Evolutionary conservation across 257 asterid genomes (phyloP).

Genomic region (Ocimum tenuiflorum): DNA sequence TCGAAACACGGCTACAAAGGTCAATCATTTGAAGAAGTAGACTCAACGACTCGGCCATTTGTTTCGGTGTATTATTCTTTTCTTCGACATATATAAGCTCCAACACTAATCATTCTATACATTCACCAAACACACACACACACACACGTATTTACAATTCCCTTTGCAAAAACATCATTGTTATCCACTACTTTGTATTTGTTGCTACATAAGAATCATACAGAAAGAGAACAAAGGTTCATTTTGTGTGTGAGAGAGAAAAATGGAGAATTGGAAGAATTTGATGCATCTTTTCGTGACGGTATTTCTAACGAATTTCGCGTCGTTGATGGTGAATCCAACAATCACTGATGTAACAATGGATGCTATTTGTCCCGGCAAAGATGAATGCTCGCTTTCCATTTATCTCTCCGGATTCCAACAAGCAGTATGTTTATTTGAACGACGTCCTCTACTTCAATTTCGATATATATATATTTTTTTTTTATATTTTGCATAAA

Average conservation of each 20-base stretch:
- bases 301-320: constrained; percentile 35
- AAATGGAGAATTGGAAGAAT: constrained; percentile 37
- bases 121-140: too few relatives aligned
- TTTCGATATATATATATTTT: too few relatives aligned
- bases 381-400: constrained; percentile 55
- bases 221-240: too few relatives aligned
- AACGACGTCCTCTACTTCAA: too few relatives aligned
- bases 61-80: background rate
- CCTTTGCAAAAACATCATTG: too few relatives aligned
- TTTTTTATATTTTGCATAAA: too few relatives aligned
- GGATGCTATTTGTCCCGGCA: constrained; percentile 47
- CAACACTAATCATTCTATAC: too few relatives aligned
- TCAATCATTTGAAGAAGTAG: constrained; percentile 21
- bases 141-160: too few relatives aligned
- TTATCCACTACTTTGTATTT: too few relatives aligned
- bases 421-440: constrained; percentile 35
- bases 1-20: too few relatives aligned
- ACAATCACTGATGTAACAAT: constrained; percentile 45
- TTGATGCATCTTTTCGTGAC: constrained; percentile 43
- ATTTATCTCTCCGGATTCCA: constrained; percentile 54
- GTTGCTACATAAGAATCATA: too few relatives aligned
- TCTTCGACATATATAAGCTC: too few relatives aligned
- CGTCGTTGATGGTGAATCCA: constrained; percentile 38
- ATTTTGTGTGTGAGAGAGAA: background rate
- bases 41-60: constrained; percentile 23